These are phyloP conservation scores for Trichoderma sp. DNA, from an alignment of 2,329 filamentous ascomycete species.

Conservation along the genomic window DNA sequence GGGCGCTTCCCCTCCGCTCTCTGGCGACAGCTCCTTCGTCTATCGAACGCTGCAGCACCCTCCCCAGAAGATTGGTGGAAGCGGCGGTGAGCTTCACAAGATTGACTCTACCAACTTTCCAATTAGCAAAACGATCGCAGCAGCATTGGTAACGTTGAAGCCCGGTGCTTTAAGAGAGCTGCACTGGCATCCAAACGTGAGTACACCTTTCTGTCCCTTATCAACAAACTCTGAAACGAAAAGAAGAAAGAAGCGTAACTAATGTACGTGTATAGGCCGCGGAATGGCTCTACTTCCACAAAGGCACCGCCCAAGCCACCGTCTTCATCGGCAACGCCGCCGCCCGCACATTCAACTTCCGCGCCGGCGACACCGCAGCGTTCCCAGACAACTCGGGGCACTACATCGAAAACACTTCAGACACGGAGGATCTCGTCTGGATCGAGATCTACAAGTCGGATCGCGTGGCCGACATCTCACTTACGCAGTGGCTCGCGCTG, in stretches of 20 bases:
- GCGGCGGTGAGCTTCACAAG: conserved; percentile 64
- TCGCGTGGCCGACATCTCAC: conserved; percentile 65
- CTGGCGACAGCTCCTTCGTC: conserved; percentile 64
- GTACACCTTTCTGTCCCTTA: conserved; percentile 29
- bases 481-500: conserved; percentile 71
- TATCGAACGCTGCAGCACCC: conserved; percentile 62
- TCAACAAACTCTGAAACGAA: background rate
- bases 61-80: conserved; percentile 61
- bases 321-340: conserved; percentile 65
- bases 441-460: conserved; percentile 73
- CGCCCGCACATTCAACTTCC: conserved; percentile 69
- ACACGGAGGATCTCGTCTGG: conserved; percentile 66
- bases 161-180: conserved; percentile 67
- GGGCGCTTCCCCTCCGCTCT: conserved; percentile 46
- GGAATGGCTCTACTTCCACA: conserved; percentile 73
- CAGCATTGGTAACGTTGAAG: conserved; percentile 65
- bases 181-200: conserved; percentile 71
- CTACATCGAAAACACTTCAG: conserved; percentile 70
- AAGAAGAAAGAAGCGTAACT: background rate
- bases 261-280: conserved; percentile 54
- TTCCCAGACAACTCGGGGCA: conserved; percentile 70
- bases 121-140: conserved; percentile 66
- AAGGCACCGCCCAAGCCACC: conserved; percentile 63
- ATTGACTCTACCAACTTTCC: conserved; percentile 71
- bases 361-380: conserved; percentile 67